Conservation (phyloP, 2,329 filamentous ascomycete species). For the Colletotrichum viniferum region DNA sequence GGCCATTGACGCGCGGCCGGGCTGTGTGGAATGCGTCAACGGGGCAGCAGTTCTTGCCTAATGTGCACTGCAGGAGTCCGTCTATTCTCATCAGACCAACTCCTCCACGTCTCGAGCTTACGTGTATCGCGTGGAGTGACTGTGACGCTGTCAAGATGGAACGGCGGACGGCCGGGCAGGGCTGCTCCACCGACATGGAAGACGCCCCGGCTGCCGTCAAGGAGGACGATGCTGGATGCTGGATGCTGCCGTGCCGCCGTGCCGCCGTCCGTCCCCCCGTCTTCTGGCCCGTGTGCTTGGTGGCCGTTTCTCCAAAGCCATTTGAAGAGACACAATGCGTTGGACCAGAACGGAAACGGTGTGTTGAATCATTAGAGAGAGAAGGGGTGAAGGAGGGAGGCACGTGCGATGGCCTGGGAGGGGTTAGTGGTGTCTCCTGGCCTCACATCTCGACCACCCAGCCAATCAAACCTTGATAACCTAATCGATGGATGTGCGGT, state of each 20-base stretch:
- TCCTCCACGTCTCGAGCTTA: neutral
- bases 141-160: neutral
- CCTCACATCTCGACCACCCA: neutral
- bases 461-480: conserved; percentile 12
- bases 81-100: neutral
- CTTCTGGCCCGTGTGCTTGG: neutral
- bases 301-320: neutral
- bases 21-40: neutral
- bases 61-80: neutral
- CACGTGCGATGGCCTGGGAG: neutral
- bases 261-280: neutral
- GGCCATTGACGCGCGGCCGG: neutral
- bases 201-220: neutral
- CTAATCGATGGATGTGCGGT: neutral
- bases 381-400: neutral
- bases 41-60: neutral
- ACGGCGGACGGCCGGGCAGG: neutral
- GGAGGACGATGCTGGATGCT: neutral
- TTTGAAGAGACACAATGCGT: neutral
- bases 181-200: neutral
- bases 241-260: too few species aligned
- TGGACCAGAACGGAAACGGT: neutral
- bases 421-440: neutral
- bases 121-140: neutral
- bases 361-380: neutral